Percentiles rank a stretch among this genome's conserved stretches.
phyloP scores from a whole-genome alignment of 202 grass and related monocot species.

The Miscanthus sacchariflorus region DNA sequence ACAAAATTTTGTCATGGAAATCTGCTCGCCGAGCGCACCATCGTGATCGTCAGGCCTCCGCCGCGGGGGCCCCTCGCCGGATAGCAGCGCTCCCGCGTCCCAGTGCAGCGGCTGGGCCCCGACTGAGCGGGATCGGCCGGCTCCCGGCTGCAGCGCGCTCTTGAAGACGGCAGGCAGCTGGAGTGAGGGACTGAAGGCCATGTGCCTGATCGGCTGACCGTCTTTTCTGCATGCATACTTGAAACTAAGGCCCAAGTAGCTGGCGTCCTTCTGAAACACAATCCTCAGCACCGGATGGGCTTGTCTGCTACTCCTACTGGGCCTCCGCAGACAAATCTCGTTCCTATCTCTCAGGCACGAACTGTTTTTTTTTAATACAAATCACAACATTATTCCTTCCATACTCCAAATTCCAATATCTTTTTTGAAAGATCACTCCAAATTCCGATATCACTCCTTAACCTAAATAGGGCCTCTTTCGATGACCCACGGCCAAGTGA shows the following conservation, averaged over 20 bases:
- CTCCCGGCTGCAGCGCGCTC: slow-evolving; percentile 12
- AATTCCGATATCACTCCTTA: too few relatives aligned
- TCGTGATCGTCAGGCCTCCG: not conserved
- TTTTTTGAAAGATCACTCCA: too few relatives aligned
- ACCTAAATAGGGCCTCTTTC: too few relatives aligned
- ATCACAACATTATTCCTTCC: too few relatives aligned
- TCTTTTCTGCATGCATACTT: not conserved
- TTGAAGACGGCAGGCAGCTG: not conserved
- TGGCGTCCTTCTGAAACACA: too few relatives aligned
- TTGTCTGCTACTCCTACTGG: not conserved
- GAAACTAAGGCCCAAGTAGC: not conserved
- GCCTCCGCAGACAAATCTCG: not conserved
- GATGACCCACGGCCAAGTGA: not conserved
- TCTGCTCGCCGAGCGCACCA: not conserved
- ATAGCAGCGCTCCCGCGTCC: not conserved
- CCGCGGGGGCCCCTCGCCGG: not conserved
- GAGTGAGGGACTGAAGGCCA: not conserved
- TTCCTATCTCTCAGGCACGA: too few relatives aligned
- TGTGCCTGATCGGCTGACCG: not conserved
- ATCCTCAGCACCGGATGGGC: not conserved
- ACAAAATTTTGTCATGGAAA: not conserved
- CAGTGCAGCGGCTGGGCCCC: too few relatives aligned
- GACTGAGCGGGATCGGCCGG: not conserved
- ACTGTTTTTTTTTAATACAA: too few relatives aligned
- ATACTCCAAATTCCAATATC: too few relatives aligned